phyloP scores from a whole-genome alignment of 2,329 filamentous ascomycete genomes.

The Didymosphaeria variabile region DNA sequence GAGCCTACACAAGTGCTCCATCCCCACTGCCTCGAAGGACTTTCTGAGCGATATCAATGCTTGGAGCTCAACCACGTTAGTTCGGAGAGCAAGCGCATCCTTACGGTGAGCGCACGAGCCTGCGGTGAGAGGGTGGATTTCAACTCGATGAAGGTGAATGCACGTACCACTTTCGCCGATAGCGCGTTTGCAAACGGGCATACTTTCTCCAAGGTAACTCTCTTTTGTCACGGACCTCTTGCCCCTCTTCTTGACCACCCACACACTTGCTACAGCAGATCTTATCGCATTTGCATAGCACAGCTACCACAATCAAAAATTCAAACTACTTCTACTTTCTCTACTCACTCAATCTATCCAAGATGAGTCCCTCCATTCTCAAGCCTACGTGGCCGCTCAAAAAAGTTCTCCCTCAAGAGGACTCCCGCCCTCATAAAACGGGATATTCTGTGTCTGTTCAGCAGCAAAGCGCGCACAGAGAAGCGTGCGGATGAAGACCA shows the following conservation, averaged over 20 bases:
- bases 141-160: not conserved
- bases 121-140: not conserved
- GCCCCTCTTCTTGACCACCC: not conserved
- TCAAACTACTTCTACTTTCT: not conserved
- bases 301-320: not conserved
- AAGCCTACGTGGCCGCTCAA: not conserved
- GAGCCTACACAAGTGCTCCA: too few species aligned
- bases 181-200: not conserved
- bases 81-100: not conserved
- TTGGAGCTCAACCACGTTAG: not conserved
- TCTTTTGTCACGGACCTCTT: not conserved
- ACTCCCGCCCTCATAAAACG: conserved; percentile 4
- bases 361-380: not conserved
- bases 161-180: not conserved
- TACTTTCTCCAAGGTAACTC: not conserved
- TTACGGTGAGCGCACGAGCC: not conserved
- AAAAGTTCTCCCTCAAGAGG: not conserved
- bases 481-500: not conserved
- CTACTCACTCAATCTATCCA: not conserved
- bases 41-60: too few species aligned
- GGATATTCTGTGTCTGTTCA: not conserved
- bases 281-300: not conserved
- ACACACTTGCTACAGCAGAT: not conserved
- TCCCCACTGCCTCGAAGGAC: too few species aligned
- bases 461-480: not conserved